Percentiles rank a stretch among this genome's conserved stretches.
These are phyloP conservation scores for Fragosphaeria purpurea DNA, from an alignment of 2,329 filamentous ascomycete genomes.

Conservation along the genomic window DNA sequence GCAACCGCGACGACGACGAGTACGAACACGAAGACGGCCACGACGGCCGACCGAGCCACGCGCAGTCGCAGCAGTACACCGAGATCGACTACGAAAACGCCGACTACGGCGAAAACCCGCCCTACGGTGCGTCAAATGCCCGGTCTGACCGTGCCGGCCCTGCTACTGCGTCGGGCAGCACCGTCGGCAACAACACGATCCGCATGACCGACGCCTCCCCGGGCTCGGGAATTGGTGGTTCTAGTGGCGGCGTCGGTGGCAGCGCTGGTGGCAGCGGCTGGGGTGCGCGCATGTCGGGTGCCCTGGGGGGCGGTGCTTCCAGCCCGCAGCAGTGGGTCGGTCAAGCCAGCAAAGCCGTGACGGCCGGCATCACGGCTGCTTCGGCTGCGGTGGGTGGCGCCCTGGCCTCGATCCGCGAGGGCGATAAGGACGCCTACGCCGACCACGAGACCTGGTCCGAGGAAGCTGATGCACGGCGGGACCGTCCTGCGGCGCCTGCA, in stretches of 20 bases:
- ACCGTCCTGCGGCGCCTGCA: neutral
- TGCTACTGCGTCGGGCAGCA: constrained; percentile 15
- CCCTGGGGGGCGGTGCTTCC: constrained; percentile 70
- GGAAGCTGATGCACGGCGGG: constrained; percentile 63
- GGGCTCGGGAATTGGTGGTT: constrained; percentile 9
- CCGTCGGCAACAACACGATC: constrained; percentile 2
- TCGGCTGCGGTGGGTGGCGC: constrained; percentile 75
- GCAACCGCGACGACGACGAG: constrained; percentile 59
- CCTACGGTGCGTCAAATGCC: constrained; percentile 31
- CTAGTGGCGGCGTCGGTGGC: constrained; percentile 46
- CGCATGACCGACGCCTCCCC: constrained; percentile 3
- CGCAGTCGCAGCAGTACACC: neutral
- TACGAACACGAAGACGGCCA: constrained; percentile 49
- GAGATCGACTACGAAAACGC: constrained; percentile 37
- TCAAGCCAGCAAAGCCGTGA: constrained; percentile 69
- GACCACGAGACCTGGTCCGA: constrained; percentile 91
- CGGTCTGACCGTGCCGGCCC: neutral
- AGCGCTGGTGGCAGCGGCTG: constrained; percentile 47
- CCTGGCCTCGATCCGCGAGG: constrained; percentile 72
- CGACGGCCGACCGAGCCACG: constrained; percentile 19
- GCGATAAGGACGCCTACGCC: constrained; percentile 67
- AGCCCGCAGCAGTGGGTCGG: constrained; percentile 85
- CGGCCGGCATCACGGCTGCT: constrained; percentile 71
- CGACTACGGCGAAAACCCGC: constrained; percentile 40
- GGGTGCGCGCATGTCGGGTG: constrained; percentile 69